Evolutionary conservation across 495 filamentous ascomycete species (phyloP).

Genomic region (Trichoderma parareesei): DNA sequence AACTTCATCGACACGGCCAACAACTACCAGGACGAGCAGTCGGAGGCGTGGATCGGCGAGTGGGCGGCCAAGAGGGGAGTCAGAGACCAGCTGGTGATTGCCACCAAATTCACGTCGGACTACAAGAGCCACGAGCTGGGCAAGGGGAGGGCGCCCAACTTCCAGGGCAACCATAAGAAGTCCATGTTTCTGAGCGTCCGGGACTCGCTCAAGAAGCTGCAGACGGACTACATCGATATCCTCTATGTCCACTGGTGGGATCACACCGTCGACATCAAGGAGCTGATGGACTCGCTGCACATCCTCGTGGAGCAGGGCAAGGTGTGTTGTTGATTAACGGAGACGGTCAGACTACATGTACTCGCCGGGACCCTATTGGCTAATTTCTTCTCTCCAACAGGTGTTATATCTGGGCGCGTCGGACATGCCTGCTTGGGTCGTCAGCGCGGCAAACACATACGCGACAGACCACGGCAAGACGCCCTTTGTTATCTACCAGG

Average conservation of each 20-base stretch:
- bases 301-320: constrained; percentile 49
- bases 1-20: constrained; percentile 65
- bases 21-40: constrained; percentile 54
- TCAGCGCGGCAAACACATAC: constrained; percentile 49
- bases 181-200: constrained; percentile 47
- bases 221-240: constrained; percentile 58
- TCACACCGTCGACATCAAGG: constrained; percentile 49
- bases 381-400: no score
- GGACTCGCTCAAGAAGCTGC: constrained; percentile 50
- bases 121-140: constrained; percentile 18
- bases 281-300: constrained; percentile 54
- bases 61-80: constrained; percentile 49
- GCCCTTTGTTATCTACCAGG: constrained; percentile 59
- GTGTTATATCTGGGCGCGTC: constrained; percentile 45
- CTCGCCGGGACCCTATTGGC: no score
- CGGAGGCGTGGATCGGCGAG: constrained; percentile 59
- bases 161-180: constrained; percentile 47
- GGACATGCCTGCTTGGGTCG: constrained; percentile 58
- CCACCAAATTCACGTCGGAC: constrained; percentile 51
- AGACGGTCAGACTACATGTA: no score
- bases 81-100: constrained; percentile 55
- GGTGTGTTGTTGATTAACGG: constrained; percentile 33
- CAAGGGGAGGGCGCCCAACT: constrained; percentile 31
- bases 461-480: constrained; percentile 52
- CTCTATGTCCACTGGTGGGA: constrained; percentile 59